A percentile compares a stretch with the other conserved stretches of the same genome.
phyloP scores from a whole-genome alignment of 2,329 filamentous ascomycete species.

The Hymenoscyphus fructigenus region DNA sequence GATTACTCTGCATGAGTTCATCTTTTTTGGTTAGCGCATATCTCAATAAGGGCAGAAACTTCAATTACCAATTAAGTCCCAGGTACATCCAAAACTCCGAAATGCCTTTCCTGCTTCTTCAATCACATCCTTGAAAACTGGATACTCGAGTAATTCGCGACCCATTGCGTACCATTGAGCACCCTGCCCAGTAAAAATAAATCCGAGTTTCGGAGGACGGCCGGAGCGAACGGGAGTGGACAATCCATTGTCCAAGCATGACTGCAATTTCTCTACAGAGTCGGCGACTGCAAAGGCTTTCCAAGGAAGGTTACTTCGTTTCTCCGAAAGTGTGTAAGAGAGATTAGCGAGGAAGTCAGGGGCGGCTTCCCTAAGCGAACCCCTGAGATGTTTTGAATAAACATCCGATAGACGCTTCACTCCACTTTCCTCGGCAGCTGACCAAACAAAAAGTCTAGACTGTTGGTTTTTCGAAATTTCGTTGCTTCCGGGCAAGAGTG shows the following conservation, averaged over 20 bases:
- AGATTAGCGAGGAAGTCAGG: slow-evolving; percentile 1
- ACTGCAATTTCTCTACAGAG: not conserved
- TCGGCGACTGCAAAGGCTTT: slow-evolving; percentile 1
- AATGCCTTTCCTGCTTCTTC: not conserved
- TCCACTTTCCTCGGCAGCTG: slow-evolving; percentile 10
- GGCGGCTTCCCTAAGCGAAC: not conserved
- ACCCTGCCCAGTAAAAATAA: slow-evolving; percentile 36
- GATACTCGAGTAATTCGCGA: slow-evolving; percentile 20
- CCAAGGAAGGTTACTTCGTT: slow-evolving; percentile 20
- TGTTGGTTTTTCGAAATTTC: not conserved
- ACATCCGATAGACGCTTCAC: not conserved
- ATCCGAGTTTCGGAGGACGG: slow-evolving; percentile 12
- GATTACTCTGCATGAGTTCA: not conserved
- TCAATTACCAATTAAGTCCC: not conserved
- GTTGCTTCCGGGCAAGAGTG: not conserved
- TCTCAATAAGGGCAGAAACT: not conserved
- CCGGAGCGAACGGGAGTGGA: not conserved
- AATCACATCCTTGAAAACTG: slow-evolving; percentile 12
- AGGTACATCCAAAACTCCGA: slow-evolving; percentile 9
- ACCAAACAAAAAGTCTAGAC: slow-evolving; percentile 10
- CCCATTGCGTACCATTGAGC: slow-evolving; percentile 35
- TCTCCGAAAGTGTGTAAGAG: slow-evolving; percentile 23
- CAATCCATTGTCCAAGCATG: not conserved
- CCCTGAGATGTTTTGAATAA: not conserved
- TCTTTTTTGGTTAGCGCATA: not conserved